Conservation (phyloP, 2,329 filamentous ascomycete species). For the Phaeophleospora eucalypticola region DNA sequence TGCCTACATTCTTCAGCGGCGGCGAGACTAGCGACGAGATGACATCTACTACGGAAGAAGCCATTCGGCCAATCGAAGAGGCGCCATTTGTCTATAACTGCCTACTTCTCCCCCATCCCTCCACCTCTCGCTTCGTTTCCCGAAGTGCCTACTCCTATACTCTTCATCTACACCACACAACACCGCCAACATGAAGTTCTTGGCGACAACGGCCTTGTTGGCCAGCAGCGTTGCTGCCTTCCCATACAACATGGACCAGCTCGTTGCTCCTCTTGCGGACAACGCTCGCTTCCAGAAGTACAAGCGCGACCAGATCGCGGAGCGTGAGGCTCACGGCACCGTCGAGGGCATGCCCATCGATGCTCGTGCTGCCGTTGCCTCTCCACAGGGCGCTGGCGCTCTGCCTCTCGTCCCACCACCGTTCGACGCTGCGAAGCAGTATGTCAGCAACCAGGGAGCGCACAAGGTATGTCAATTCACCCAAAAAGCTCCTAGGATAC, state of each 20-base stretch:
- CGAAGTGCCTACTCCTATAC: too few species aligned
- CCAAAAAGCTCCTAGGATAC: not conserved
- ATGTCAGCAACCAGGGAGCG: constrained; percentile 26
- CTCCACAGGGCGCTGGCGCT: constrained; percentile 26
- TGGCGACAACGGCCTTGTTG: constrained; percentile 1
- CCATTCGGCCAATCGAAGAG: too few species aligned
- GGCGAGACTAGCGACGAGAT: too few species aligned
- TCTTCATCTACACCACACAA: too few species aligned
- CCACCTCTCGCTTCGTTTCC: too few species aligned
- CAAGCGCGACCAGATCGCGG: constrained; percentile 1
- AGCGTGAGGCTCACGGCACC: not conserved
- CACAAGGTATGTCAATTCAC: constrained; percentile 15
- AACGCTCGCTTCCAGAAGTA: constrained; percentile 2
- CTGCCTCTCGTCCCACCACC: constrained; percentile 26
- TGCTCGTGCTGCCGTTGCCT: constrained; percentile 4
- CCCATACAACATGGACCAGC: constrained; percentile 4
- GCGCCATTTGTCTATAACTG: too few species aligned
- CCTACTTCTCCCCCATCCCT: too few species aligned
- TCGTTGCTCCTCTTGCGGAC: constrained; percentile 3
- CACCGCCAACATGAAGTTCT: constrained; percentile 2
- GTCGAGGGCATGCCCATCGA: not conserved
- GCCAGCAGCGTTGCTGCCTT: constrained; percentile 4
- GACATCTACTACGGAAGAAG: too few species aligned
- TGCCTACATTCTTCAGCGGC: too few species aligned
- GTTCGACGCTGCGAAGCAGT: constrained; percentile 32